Evolutionary conservation across 1,284 basidiomycete genomes (phyloP), one percentile per base, ranked within the genome.

Genomic region (Moesziomyces aphidis): DNA sequence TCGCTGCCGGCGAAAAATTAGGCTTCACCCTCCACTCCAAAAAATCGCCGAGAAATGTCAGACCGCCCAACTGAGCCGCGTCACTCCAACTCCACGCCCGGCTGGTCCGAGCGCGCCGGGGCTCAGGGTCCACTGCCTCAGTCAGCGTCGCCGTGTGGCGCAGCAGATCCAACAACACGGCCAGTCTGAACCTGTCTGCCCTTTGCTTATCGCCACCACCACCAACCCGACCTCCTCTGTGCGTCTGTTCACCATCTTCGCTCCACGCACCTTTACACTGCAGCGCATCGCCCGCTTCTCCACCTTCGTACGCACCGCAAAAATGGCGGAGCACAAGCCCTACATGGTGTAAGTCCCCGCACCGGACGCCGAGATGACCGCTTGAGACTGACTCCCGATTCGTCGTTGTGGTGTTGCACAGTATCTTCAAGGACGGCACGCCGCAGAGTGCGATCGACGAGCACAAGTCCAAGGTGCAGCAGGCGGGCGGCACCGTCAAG

Each of bases 391-490:
- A 46, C 31, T 43, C 2, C 21, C 21, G 17, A 19, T 11, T 39
- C 26, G 3, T 22, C 17, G 11, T 13, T 17, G 17, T 26, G 28
- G 13, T 23, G 42, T 31, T 39, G 46, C 21, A 13, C 43, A 80
- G 80, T 43, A 79, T 82, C 73, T 80, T 77, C 71, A 79, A 77
- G 51, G 58, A 77, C 24, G 73, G 67, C 43, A 50, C 62, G 5
- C 74, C 78, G 1, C 55, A 61, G 28, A 52, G 58, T 3, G 69
- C 55, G 11, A 82, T 82, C 50, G 77, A 80, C 39, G 68, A 70
- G 45, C 71, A 78, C 17, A 71, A 74, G 60, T 7, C 54, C 55
- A 56, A 74, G n/a, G 74, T 79, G 39, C 57, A 68, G 34, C 58
- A 70, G 21, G 55, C 70, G 11, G 80, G 80, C 19, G 80, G 80